These are phyloP conservation scores for Draba incana DNA, from an alignment of 345 rosid species.

Conservation along the genomic window DNA sequence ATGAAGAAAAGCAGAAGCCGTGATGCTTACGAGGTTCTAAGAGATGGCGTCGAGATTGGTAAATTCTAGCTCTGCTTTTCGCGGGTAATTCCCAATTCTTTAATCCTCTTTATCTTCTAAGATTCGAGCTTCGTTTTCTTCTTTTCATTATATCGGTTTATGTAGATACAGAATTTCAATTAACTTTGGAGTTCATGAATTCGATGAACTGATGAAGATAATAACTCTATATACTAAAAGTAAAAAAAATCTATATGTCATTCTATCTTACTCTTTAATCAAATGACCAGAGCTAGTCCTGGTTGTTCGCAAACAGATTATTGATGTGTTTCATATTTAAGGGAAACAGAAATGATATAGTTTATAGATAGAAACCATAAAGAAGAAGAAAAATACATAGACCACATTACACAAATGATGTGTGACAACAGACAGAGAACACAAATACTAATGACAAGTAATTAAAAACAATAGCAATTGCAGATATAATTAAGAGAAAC, in stretches of 20 bases:
- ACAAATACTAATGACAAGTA: slow-evolving; percentile 21
- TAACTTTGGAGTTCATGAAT: slow-evolving; percentile 27
- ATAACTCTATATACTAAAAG: neutral
- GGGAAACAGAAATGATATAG: neutral
- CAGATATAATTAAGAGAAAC: slow-evolving; percentile 7
- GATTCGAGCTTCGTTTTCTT: neutral
- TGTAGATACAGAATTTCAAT: no score
- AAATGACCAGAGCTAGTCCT: no score
- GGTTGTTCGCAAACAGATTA: neutral
- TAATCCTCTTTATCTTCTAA: slow-evolving; percentile 19
- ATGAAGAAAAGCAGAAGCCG: slow-evolving; percentile 84
- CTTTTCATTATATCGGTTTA: no score
- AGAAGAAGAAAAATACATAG: neutral
- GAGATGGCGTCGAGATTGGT: slow-evolving; percentile 61
- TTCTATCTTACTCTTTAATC: neutral
- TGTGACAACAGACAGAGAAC: slow-evolving; percentile 1
- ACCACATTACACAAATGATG: neutral
- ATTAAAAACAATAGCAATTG: slow-evolving; percentile 8
- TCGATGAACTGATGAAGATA: slow-evolving; percentile 13
- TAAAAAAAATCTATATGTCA: neutral
- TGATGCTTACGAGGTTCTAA: slow-evolving; percentile 65
- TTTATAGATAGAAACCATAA: neutral
- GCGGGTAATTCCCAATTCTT: slow-evolving; percentile 14
- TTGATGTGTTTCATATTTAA: neutral
- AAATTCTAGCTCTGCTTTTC: slow-evolving; percentile 55